These are phyloP conservation scores for Trichopus zeylanicus DNA, from an alignment of 116 monocot genomes.

Conservation along the genomic window DNA sequence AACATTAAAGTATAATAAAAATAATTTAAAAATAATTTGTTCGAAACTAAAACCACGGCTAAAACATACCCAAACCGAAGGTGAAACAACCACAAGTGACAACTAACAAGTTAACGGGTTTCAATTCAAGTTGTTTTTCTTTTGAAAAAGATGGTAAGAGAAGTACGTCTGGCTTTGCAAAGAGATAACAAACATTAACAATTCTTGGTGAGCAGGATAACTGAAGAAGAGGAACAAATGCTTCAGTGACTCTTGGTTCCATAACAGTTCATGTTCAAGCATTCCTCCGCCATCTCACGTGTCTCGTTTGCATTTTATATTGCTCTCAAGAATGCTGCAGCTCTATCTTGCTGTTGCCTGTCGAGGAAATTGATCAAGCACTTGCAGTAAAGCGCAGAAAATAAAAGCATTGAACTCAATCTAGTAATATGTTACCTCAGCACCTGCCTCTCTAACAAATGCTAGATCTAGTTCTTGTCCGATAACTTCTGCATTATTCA, in stretches of 20 bases:
- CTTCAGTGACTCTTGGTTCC: slow-evolving; percentile 12
- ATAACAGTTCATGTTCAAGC: slow-evolving; percentile 2
- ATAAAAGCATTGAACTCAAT: too few relatives aligned
- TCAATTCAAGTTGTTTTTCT: too few relatives aligned
- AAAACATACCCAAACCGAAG: too few relatives aligned
- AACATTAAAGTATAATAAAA: too few relatives aligned
- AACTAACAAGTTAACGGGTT: too few relatives aligned
- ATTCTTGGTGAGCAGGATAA: slow-evolving; percentile 16
- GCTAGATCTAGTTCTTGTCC: background rate
- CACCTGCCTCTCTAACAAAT: too few relatives aligned
- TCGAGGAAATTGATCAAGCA: too few relatives aligned
- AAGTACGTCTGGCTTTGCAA: slow-evolving; percentile 4
- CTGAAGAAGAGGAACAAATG: slow-evolving; percentile 17
- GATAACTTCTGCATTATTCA: slow-evolving; percentile 16
- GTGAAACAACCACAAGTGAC: slow-evolving; percentile 2
- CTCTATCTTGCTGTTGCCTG: background rate
- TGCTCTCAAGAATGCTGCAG: background rate
- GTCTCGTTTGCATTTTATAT: background rate
- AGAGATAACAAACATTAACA: slow-evolving; percentile 12
- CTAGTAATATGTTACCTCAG: too few relatives aligned
- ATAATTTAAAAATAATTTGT: too few relatives aligned
- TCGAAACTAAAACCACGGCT: too few relatives aligned
- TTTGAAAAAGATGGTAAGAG: background rate
- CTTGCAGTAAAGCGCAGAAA: too few relatives aligned
- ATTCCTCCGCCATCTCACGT: slow-evolving; percentile 13